Evolutionary conservation across 139 green algal genomes (phyloP), one percentile per base, ranked within the genome.

Genomic region (Desmodesmus armatus): DNA sequence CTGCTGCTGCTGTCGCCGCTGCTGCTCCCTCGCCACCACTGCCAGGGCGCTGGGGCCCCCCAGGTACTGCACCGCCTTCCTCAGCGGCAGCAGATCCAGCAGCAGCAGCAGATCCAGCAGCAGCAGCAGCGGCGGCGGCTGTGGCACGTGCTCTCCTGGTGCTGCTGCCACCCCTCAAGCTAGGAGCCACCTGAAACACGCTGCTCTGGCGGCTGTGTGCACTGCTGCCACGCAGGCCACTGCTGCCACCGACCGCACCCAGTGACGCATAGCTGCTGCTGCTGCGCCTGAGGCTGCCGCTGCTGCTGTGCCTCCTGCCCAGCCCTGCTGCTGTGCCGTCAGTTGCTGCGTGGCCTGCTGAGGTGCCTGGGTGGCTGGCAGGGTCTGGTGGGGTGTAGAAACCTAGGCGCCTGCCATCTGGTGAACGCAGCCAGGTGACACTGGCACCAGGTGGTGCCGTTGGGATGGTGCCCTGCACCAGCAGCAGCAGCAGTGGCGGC

Each of bases 101-200:
- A 29, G 62, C 78, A 58, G 75, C 75, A 71, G 51, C 75, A 76
- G 78, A 40, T 62, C 62, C 62, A 55, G 76, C 76, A 73, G 55
- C 55, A 9, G n/a, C 39, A 27, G 53, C 37, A 19, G 53, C 76
- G 55, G 53, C 53, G 3, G 77, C 25, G 2, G 51, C 25, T 2
- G 27, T 53, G 1, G 55, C 41, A 13, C 77, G 29, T 29, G 25
- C 51, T 39, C 31, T 33, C 44, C 78, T 71, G 4, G 37, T 76
- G 78, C 62, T 74, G 62, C 78, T 44, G 63, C 39, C 11, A 4
- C 49, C 25, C 41, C 60, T 65, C 3, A 75, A 13, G 29, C 78
- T 84, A n/a, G 78, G 78, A 19, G 78, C 78, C 17, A 84, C 25
- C 3, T 27, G n/a, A 47, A 29, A 67, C 3, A 29, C 74, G 3